These are phyloP conservation scores for Nigrospora osmanthi DNA, from an alignment of 2,329 filamentous ascomycete species.

Conservation along the genomic window DNA sequence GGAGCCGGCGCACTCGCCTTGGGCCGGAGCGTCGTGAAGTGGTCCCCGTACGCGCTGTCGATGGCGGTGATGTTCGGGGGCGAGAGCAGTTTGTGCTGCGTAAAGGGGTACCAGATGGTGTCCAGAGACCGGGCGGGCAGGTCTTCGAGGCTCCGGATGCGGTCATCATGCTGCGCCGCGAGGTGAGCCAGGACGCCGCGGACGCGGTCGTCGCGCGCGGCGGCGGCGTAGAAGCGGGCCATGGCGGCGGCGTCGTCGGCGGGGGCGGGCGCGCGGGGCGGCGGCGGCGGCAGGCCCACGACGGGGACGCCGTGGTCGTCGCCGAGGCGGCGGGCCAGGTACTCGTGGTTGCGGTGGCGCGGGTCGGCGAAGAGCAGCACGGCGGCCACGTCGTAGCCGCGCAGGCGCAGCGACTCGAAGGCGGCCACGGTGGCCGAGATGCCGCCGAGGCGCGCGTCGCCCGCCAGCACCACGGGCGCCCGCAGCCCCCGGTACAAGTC, in stretches of 20 bases:
- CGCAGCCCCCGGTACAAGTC: constrained; percentile 70
- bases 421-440: constrained; percentile 76
- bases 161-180: constrained; percentile 40
- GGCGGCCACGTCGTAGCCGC: constrained; percentile 69
- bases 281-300: constrained; percentile 51
- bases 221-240: constrained; percentile 52
- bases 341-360: constrained; percentile 59
- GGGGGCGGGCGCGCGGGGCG: constrained; percentile 30
- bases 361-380: constrained; percentile 62
- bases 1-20: background rate
- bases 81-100: constrained; percentile 62
- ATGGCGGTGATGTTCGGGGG: constrained; percentile 62
- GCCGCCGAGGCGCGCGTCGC: constrained; percentile 68
- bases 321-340: constrained; percentile 59
- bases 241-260: constrained; percentile 47
- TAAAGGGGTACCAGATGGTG: constrained; percentile 81
- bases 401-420: constrained; percentile 68
- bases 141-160: constrained; percentile 50
- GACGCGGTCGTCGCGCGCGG: constrained; percentile 30
- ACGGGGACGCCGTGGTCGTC: constrained; percentile 50
- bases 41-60: constrained; percentile 73
- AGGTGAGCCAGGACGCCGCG: constrained; percentile 41
- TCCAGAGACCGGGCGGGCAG: constrained; percentile 55
- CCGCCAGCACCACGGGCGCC: constrained; percentile 66
- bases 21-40: constrained; percentile 54